A percentile compares a stretch with the other conserved stretches of the same genome.
Conservation (phyloP, 1,284 basidiomycete species). For the Sanghuangporus sanghuang region DNA sequence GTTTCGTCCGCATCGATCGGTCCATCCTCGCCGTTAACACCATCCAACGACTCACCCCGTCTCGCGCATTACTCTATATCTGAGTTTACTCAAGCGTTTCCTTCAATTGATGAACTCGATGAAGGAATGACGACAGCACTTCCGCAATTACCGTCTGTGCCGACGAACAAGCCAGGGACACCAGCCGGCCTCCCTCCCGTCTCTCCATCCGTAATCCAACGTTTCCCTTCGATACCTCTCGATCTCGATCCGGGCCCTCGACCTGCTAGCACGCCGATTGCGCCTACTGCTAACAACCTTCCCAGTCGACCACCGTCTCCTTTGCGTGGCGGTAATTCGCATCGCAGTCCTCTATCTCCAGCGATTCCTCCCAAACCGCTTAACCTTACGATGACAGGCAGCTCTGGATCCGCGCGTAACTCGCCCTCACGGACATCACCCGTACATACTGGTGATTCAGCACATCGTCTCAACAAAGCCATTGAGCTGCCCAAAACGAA, state of each 20-base stretch:
- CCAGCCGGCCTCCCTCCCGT: slow-evolving; percentile 19
- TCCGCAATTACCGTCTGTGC: slow-evolving; percentile 45
- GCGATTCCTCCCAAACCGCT: slow-evolving; percentile 40
- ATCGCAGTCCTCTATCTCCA: slow-evolving; percentile 27
- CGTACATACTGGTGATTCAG: slow-evolving; percentile 2
- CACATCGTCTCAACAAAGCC: slow-evolving; percentile 24
- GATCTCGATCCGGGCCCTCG: slow-evolving; percentile 55
- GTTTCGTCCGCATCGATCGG: slow-evolving; percentile 64
- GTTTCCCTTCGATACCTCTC: slow-evolving; percentile 46
- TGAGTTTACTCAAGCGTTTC: slow-evolving; percentile 60
- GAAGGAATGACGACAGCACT: slow-evolving; percentile 28
- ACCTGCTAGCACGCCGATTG: slow-evolving; percentile 69
- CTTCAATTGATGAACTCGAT: slow-evolving; percentile 71
- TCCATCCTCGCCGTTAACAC: slow-evolving; percentile 67
- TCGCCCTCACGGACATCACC: slow-evolving; percentile 1
- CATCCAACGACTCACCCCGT: slow-evolving; percentile 34
- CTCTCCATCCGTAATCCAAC: slow-evolving; percentile 24
- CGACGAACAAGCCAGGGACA: slow-evolving; percentile 31
- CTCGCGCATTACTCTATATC: slow-evolving; percentile 35
- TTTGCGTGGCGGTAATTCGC: slow-evolving; percentile 27
- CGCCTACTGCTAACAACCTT: slow-evolving; percentile 50
- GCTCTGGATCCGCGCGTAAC: slow-evolving; percentile 19
- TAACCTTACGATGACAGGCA: slow-evolving; percentile 26
- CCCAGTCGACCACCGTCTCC: slow-evolving; percentile 57
- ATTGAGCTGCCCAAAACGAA: slow-evolving; percentile 47